Evolutionary conservation across 2,329 filamentous ascomycete genomes (phyloP).

Genomic region (Xenosphaeropsis pyriputrescens): DNA sequence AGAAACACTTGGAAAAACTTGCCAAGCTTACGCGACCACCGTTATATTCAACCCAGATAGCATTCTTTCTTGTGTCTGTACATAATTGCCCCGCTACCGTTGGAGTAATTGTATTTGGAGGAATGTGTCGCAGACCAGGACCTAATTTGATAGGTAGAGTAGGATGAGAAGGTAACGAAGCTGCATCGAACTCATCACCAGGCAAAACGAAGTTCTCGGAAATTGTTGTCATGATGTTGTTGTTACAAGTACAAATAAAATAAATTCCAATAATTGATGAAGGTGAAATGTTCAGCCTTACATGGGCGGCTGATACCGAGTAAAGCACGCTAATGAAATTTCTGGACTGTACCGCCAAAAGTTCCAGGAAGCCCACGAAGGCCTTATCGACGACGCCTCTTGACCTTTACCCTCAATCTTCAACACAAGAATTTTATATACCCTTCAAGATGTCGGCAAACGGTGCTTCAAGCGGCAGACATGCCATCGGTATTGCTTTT

Average conservation of each 20-base stretch:
- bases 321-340: conserved; percentile 14
- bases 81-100: conserved; percentile 53
- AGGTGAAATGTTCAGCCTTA: conserved; percentile 15
- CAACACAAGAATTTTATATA: no score
- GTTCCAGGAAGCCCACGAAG: conserved; percentile 2
- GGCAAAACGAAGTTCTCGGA: conserved; percentile 58
- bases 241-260: not conserved
- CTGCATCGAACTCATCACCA: conserved; percentile 57
- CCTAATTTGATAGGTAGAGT: conserved; percentile 67
- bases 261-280: not conserved
- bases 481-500: conserved; percentile 90
- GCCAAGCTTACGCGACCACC: conserved; percentile 45
- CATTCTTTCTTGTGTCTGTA: conserved; percentile 58
- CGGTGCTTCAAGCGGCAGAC: conserved; percentile 38
- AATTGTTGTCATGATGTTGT: conserved; percentile 27
- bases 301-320: conserved; percentile 5
- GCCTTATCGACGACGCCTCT: no score
- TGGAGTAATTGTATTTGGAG: conserved; percentile 57
- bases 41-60: conserved; percentile 62
- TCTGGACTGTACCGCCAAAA: conserved; percentile 12
- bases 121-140: conserved; percentile 69
- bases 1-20: not conserved
- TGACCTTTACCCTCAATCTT: no score
- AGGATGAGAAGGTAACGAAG: conserved; percentile 50
- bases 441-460: no score